Conservation (phyloP, 2,329 filamentous ascomycete species). For the Pyrenochaeta sp. region DNA sequence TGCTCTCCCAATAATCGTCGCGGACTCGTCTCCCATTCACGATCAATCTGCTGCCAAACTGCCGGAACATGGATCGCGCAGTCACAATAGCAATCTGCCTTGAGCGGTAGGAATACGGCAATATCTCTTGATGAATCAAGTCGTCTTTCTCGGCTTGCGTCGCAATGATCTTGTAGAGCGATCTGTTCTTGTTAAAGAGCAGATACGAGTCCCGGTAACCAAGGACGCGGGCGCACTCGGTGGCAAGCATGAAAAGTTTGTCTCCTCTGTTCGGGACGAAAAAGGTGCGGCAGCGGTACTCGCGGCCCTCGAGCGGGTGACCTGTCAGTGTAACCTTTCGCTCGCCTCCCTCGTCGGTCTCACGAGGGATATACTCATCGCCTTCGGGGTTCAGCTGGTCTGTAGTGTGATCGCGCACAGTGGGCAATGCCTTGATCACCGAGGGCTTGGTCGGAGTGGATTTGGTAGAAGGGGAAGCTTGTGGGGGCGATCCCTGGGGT, state of each 20-base stretch:
- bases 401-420: constrained; percentile 95
- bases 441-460: constrained; percentile 78
- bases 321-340: constrained; percentile 90
- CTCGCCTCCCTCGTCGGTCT: constrained; percentile 91
- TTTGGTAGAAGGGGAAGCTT: constrained; percentile 71
- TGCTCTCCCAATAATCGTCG: constrained; percentile 98
- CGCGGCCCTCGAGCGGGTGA: constrained; percentile 79
- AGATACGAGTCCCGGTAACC: constrained; percentile 98
- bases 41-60: constrained; percentile 95
- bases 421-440: constrained; percentile 91
- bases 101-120: constrained; percentile 98
- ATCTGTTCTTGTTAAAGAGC: constrained; percentile 97
- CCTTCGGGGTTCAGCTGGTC: constrained; percentile 88
- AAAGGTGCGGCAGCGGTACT: constrained; percentile 94
- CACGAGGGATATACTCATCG: constrained; percentile 93
- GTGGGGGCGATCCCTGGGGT: constrained; percentile 63
- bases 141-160: constrained; percentile 97
- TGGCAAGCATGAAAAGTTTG: constrained; percentile 98
- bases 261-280: constrained; percentile 88
- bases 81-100: constrained; percentile 98
- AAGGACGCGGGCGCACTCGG: constrained; percentile 91
- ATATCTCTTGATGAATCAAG: constrained; percentile 89
- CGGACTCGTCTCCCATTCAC: constrained; percentile 87
- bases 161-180: constrained; percentile 96
- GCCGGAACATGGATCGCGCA: constrained; percentile 96